Conservation (phyloP, 148 eudicot genomes). For the Cornus kousa region DNA sequence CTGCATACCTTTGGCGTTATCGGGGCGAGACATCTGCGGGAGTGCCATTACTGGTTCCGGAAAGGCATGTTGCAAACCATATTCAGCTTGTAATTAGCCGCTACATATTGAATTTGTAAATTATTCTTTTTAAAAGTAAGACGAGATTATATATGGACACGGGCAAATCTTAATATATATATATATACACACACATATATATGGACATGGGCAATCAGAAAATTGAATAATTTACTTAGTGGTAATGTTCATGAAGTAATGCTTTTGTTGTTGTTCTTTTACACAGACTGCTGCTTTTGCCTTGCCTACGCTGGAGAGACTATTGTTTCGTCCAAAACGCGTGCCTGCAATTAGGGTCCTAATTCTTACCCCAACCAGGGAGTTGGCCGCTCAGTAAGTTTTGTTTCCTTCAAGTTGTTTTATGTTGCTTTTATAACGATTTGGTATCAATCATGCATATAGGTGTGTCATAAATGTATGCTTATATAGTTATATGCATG, state of each 20-base stretch:
- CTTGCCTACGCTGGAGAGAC: conserved; percentile 81
- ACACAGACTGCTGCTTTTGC: conserved; percentile 93
- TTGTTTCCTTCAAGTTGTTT: conserved; percentile 3
- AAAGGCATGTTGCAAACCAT: conserved; percentile 50
- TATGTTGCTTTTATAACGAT: neutral
- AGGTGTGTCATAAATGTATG: neutral
- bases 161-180: too few species aligned
- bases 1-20: conserved; percentile 81
- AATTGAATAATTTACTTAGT: neutral
- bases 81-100: neutral
- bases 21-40: conserved; percentile 92
- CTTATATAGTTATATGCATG: neutral
- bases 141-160: neutral
- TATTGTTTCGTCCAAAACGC: conserved; percentile 74
- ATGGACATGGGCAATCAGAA: neutral
- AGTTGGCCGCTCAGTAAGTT: conserved; percentile 94
- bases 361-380: conserved; percentile 95
- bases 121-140: neutral
- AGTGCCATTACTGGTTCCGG: conserved; percentile 98
- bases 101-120: neutral
- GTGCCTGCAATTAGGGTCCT: conserved; percentile 82
- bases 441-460: neutral
- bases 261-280: conserved; percentile 14
- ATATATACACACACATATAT: too few species aligned
- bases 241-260: neutral